Evolutionary conservation across 225 moss, liverwort and hornwort genomes (phyloP).

Genomic region (Sphagnum contortum): DNA sequence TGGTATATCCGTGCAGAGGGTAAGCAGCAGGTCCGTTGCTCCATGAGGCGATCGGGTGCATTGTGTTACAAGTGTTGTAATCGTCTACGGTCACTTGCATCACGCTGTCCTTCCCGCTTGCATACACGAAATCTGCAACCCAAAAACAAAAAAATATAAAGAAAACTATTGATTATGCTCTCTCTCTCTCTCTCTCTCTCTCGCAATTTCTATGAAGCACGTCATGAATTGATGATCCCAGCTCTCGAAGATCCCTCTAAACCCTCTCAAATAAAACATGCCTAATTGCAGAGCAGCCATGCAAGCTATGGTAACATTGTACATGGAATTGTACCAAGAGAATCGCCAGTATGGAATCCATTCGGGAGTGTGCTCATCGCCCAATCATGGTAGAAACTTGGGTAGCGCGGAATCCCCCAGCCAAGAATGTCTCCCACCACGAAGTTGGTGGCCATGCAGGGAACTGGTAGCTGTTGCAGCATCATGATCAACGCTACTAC

Average conservation of each 20-base stretch:
- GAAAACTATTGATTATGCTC: too few relatives aligned
- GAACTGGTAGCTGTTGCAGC: too few relatives aligned
- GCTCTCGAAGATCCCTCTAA: too few relatives aligned
- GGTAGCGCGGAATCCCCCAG: background rate
- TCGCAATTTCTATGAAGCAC: too few relatives aligned
- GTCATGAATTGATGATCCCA: too few relatives aligned
- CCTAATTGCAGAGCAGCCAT: too few relatives aligned
- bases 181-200: too few relatives aligned
- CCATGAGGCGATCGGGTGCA: slow-evolving; percentile 3
- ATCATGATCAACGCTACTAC: too few relatives aligned
- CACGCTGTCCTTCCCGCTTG: slow-evolving; percentile 1
- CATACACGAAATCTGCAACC: slow-evolving; percentile 5
- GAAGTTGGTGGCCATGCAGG: background rate
- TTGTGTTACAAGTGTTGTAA: slow-evolving; percentile 8
- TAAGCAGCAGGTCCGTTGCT: slow-evolving; percentile 2
- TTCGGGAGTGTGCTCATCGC: background rate
- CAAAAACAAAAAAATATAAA: background rate
- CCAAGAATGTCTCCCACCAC: slow-evolving; percentile 3
- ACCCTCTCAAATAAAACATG: too few relatives aligned
- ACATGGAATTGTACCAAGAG: background rate
- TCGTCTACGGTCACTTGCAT: slow-evolving; percentile 5
- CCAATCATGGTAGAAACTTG: slow-evolving; percentile 4
- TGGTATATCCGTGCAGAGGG: background rate
- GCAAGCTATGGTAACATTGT: too few relatives aligned
- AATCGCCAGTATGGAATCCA: slow-evolving; percentile 3